phyloP scores from a whole-genome alignment of 1,284 basidiomycete species.

The Singerocomus rubriflavus region DNA sequence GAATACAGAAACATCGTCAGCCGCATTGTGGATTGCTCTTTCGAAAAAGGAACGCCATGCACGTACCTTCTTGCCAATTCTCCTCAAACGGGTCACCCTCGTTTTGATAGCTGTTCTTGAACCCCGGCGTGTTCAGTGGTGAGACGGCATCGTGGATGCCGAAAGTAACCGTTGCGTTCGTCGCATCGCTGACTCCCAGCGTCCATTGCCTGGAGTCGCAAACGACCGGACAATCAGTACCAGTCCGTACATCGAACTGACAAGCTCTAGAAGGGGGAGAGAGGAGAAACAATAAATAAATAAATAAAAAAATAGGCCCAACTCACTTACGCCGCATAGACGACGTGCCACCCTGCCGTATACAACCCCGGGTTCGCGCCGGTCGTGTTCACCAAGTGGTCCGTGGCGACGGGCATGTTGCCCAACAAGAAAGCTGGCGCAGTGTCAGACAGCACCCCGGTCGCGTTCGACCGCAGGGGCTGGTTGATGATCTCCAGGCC shows the following conservation, averaged over 20 bases:
- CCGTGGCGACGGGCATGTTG: conserved; percentile 6
- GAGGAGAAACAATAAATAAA: no score
- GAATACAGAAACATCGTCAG: no score
- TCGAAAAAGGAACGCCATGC: no score
- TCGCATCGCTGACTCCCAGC: not conserved
- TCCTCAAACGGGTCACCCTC: conserved; percentile 20
- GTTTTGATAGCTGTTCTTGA: conserved; percentile 25
- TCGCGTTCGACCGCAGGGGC: not conserved
- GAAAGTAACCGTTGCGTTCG: conserved; percentile 1
- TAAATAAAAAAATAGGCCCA: no score
- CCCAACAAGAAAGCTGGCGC: conserved; percentile 4
- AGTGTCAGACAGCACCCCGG: not conserved
- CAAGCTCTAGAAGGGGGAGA: no score
- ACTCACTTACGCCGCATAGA: conserved; percentile 11
- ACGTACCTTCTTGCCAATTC: conserved; percentile 22
- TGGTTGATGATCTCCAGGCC: conserved; percentile 11
- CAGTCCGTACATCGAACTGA: no score
- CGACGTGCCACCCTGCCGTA: conserved; percentile 16
- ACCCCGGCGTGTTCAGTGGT: conserved; percentile 17
- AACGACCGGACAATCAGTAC: no score
- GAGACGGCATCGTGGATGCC: conserved; percentile 10
- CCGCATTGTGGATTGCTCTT: no score
- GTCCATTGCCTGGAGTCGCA: conserved; percentile 14
- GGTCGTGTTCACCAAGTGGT: conserved; percentile 10
- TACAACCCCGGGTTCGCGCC: conserved; percentile 20